phyloP scores from a whole-genome alignment of 805 yeast species.

The Aciculoconidium aculeatum region DNA sequence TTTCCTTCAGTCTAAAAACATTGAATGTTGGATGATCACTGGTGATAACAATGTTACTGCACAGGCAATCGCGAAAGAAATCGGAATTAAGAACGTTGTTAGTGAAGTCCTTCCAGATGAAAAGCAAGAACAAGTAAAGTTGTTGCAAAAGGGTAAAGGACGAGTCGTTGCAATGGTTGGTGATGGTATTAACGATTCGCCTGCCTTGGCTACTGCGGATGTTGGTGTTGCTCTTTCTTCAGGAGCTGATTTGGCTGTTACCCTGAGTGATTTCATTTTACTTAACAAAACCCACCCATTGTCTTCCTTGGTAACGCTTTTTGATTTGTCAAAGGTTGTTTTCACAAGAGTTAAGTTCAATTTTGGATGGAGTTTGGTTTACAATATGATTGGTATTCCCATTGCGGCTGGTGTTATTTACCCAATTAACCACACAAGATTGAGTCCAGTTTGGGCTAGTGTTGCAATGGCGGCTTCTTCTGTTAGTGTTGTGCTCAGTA shows the following conservation, averaged over 20 bases:
- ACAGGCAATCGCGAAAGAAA: conserved; percentile 54
- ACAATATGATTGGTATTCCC: conserved; percentile 53
- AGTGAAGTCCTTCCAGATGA: conserved; percentile 73
- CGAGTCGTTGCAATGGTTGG: conserved; percentile 64
- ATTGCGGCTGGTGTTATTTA: conserved; percentile 65
- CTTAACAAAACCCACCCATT: conserved; percentile 49
- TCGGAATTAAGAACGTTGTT: conserved; percentile 56
- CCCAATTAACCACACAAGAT: conserved; percentile 47
- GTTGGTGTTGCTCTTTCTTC: conserved; percentile 73
- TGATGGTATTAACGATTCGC: conserved; percentile 81
- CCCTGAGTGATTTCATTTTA: conserved; percentile 69
- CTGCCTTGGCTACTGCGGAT: conserved; percentile 69
- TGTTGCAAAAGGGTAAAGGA: conserved; percentile 39
- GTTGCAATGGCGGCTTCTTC: conserved; percentile 62
- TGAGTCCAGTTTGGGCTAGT: conserved; percentile 63
- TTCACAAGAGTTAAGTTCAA: conserved; percentile 51
- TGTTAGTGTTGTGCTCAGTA: conserved; percentile 52
- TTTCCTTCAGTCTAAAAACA: conserved; percentile 29
- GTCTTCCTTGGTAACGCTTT: conserved; percentile 46
- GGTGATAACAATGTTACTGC: conserved; percentile 72
- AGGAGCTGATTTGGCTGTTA: conserved; percentile 71
- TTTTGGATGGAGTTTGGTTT: conserved; percentile 55
- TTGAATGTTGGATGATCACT: conserved; percentile 69
- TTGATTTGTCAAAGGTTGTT: conserved; percentile 46
- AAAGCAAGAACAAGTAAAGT: conserved; percentile 54